These are phyloP conservation scores for Passiflora organensis DNA, from an alignment of 345 rosid genomes.

Conservation along the genomic window DNA sequence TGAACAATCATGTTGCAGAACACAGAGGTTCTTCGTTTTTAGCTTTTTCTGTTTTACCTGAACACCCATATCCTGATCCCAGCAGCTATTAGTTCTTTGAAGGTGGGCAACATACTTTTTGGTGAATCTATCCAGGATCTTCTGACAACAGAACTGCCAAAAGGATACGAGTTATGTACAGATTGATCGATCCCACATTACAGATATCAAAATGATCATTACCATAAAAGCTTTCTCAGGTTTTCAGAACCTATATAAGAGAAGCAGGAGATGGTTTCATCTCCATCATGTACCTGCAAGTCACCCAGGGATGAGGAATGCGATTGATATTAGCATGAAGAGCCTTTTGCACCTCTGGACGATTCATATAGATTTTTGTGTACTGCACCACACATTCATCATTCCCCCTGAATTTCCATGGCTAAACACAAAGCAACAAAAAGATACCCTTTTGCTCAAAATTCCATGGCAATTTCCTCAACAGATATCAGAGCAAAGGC, in stretches of 20 bases:
- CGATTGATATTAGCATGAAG: conserved; percentile 53
- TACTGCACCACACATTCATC: conserved; percentile 55
- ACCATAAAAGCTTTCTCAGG: no score
- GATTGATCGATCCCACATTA: background rate
- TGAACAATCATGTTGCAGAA: no score
- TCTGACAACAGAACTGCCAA: conserved; percentile 37
- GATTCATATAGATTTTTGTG: conserved; percentile 57
- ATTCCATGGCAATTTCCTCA: no score
- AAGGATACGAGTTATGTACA: background rate
- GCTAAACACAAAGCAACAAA: conserved; percentile 25
- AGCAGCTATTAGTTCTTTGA: conserved; percentile 53
- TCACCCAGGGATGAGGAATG: conserved; percentile 36
- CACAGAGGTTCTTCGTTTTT: background rate
- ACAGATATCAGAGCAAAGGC: no score
- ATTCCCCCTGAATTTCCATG: conserved; percentile 67
- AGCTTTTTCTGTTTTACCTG: conserved; percentile 36
- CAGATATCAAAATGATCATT: no score
- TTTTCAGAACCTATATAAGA: no score
- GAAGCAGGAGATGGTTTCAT: no score
- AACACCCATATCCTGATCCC: conserved; percentile 79
- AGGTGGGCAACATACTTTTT: conserved; percentile 65
- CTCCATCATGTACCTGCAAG: conserved; percentile 60
- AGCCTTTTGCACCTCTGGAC: conserved; percentile 55
- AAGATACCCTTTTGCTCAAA: background rate
- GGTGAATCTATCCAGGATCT: conserved; percentile 73